Evolutionary conservation across 129 eudicot species (phyloP), one percentile per base, ranked within the genome.

Genomic region (Lonicera japonica): DNA sequence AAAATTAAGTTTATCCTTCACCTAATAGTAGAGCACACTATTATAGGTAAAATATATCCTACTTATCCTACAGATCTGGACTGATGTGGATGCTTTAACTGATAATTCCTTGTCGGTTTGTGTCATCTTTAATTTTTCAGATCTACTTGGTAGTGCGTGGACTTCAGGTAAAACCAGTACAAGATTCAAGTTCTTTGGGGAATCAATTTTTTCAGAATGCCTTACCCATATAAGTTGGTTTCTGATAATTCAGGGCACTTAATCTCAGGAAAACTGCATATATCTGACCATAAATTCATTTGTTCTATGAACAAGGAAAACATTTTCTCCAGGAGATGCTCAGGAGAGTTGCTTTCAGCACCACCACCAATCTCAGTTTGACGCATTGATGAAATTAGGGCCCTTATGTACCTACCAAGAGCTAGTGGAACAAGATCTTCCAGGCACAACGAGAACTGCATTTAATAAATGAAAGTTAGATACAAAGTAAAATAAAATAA

Each of bases 371-470:
- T 59, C 63, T 71, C 83, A 61, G 70, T 60, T 70, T 79, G 83
- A 74, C 60, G 69, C 25, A 92, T 73, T 64, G 95, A 82, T 54
- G 74, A 76, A 47, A 85, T 77, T 53, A 92, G 70, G 65, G 91
- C 81, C 74, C 75, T 88, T 54, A 88, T 70, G 73, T 88, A 92
- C 82, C 99, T 82, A 63, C 95, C 99, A 64, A 92, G 85, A 60
- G 99, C 89, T 63, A 88, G 77, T 36, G 96, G 99, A 66, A 92
- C 92, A 73, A 92, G 84, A 85, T 92, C 99, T 79, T 92, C 99
- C 54, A 92, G 92, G 81, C 99, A 88, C 81, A 88, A 63, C 25
- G 95, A 88, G 73, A 92, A 92, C 99, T 92, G 95, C 80, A 87
- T 54, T 72, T 23, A 15, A 38, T 38, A 10, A 38, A 43, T 43